Conservation (phyloP, 164 flowering plant genomes). For the Umbellularia californica region DNA sequence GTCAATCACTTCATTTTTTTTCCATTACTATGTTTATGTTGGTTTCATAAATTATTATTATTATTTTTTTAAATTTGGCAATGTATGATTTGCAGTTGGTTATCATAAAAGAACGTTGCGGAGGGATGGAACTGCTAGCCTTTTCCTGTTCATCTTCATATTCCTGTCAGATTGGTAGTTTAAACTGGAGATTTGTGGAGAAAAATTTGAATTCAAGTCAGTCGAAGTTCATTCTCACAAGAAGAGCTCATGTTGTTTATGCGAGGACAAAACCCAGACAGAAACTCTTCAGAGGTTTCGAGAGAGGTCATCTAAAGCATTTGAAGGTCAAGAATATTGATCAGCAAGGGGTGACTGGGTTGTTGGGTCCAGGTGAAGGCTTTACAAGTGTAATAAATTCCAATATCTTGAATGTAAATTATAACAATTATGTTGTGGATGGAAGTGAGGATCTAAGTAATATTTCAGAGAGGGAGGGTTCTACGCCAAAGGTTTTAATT, state of each 20-base stretch:
- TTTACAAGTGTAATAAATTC: conserved; percentile 16
- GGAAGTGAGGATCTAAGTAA: conserved; percentile 32
- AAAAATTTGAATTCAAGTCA: conserved; percentile 22
- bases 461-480: conserved; percentile 28
- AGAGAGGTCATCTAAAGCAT: background rate
- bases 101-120: background rate
- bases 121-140: conserved; percentile 44
- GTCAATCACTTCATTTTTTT: background rate
- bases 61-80: background rate
- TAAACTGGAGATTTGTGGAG: conserved; percentile 19
- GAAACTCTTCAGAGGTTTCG: conserved; percentile 11
- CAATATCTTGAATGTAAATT: conserved; percentile 26
- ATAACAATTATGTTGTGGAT: conserved; percentile 42
- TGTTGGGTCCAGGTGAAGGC: conserved; percentile 17
- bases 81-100: conserved; percentile 1
- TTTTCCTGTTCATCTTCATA: conserved; percentile 20
- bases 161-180: conserved; percentile 19
- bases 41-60: background rate
- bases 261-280: conserved; percentile 11
- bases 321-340: conserved; percentile 5
- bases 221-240: conserved; percentile 19
- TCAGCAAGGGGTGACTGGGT: conserved; percentile 13
- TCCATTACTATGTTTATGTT: background rate
- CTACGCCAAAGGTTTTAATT: conserved; percentile 47
- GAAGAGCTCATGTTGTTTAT: conserved; percentile 18